phyloP scores from a whole-genome alignment of 805 yeast genomes.

The Lachancea dasiensis region DNA sequence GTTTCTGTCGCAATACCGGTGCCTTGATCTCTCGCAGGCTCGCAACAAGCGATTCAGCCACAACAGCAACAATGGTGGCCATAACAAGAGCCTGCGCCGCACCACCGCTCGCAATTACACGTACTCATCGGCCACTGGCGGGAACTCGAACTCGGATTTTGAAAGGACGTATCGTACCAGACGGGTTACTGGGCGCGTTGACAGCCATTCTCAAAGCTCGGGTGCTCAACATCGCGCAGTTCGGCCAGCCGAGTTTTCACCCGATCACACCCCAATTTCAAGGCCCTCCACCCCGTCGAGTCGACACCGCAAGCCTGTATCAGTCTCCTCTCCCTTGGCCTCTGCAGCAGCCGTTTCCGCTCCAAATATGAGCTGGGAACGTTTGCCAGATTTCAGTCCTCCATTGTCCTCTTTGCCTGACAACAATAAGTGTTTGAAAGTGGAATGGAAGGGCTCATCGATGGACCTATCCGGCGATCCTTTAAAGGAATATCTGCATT shows the following conservation, averaged over 20 bases:
- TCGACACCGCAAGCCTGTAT: constrained; percentile 21
- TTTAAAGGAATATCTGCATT: constrained; percentile 65
- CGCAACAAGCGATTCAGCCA: constrained; percentile 7
- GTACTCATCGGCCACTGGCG: constrained; percentile 3
- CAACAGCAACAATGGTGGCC: too few species aligned
- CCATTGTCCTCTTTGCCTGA: constrained; percentile 54
- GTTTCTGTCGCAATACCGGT: constrained; percentile 24
- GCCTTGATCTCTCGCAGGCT: constrained; percentile 11
- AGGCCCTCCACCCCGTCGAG: constrained; percentile 25
- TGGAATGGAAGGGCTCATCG: constrained; percentile 98
- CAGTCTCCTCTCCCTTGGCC: constrained; percentile 31
- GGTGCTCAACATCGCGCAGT: background rate
- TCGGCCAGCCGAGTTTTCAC: constrained; percentile 4
- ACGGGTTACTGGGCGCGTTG: constrained; percentile 11
- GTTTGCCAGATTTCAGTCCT: constrained; percentile 82
- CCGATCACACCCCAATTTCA: constrained; percentile 7
- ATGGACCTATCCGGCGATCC: constrained; percentile 86
- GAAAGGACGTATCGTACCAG: constrained; percentile 21
- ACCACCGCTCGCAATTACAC: constrained; percentile 10
- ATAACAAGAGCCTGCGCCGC: constrained; percentile 3
- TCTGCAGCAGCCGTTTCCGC: constrained; percentile 31
- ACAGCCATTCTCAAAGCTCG: constrained; percentile 4
- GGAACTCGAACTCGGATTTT: constrained; percentile 12
- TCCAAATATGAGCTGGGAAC: constrained; percentile 56
- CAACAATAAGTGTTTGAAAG: constrained; percentile 62